Percentiles rank a stretch among this genome's conserved stretches.
Evolutionary conservation across 2,329 filamentous ascomycete genomes (phyloP).

Genomic region (Lachnellula occidentalis): DNA sequence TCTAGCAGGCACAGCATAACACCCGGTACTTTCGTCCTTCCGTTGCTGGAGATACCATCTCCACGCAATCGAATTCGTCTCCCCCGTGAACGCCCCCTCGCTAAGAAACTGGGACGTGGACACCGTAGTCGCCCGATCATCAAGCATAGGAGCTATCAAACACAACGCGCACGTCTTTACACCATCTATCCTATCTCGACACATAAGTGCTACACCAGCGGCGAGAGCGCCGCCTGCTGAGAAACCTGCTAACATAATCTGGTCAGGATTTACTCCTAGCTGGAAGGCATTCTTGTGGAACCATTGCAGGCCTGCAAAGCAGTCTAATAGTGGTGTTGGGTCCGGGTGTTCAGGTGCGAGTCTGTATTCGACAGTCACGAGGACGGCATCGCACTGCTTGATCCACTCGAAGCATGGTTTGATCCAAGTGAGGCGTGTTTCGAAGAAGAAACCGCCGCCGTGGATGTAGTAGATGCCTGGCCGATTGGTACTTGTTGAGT

Average conservation of each 20-base stretch:
- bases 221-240: constrained; percentile 49
- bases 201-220: constrained; percentile 42
- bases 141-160: constrained; percentile 28
- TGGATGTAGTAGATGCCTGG: background rate
- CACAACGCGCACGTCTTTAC: constrained; percentile 24
- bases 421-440: background rate
- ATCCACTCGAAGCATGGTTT: background rate
- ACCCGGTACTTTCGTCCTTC: background rate
- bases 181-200: constrained; percentile 17
- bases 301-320: constrained; percentile 16
- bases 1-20: constrained; percentile 4
- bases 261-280: constrained; percentile 36
- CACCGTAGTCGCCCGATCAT: constrained; percentile 17
- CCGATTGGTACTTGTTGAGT: background rate
- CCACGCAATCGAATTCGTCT: background rate
- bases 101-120: constrained; percentile 1
- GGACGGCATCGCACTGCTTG: background rate
- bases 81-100: background rate
- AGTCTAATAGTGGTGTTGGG: constrained; percentile 48
- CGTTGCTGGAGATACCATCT: background rate
- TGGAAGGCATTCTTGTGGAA: constrained; percentile 10
- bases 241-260: constrained; percentile 44
- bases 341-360: constrained; percentile 50
- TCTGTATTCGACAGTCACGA: constrained; percentile 45
- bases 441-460: background rate